A percentile compares a stretch with the other conserved stretches of the same genome.
Evolutionary conservation across 331 rosid genomes (phyloP).

Genomic region (Quercus lobata): DNA sequence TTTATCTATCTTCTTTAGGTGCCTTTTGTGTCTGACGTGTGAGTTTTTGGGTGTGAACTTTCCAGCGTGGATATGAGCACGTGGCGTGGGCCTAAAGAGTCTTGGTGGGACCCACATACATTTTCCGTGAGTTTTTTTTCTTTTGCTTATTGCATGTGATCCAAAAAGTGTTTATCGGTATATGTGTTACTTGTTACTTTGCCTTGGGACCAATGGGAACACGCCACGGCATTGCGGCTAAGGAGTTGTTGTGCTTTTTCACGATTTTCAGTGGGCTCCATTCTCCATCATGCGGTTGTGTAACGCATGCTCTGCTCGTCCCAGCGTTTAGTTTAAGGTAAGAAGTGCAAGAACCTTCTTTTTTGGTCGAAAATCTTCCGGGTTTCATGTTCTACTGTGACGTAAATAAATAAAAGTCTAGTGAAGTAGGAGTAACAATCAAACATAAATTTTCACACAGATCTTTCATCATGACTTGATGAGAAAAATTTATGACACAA

Average conservation of each 20-base stretch:
- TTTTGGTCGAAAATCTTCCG: too few species aligned
- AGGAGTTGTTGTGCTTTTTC: background rate
- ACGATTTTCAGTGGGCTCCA: too few species aligned
- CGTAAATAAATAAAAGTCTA: too few species aligned
- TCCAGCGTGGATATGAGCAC: constrained; percentile 64
- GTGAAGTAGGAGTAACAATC: too few species aligned
- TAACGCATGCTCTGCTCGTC: too few species aligned
- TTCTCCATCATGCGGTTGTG: too few species aligned
- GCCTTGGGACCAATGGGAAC: constrained; percentile 31
- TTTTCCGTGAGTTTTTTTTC: constrained; percentile 29
- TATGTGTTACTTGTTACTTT: constrained; percentile 31
- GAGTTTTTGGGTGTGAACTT: constrained; percentile 40
- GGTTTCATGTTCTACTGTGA: too few species aligned
- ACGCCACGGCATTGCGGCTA: constrained; percentile 3
- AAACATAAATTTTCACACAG: too few species aligned
- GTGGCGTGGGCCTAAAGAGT: constrained; percentile 18
- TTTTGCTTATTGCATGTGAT: constrained; percentile 21
- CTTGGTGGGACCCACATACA: constrained; percentile 43
- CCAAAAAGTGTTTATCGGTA: background rate
- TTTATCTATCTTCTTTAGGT: constrained; percentile 13
- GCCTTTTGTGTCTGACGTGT: constrained; percentile 52
- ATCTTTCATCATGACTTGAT: too few species aligned
- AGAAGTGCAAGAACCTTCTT: too few species aligned
- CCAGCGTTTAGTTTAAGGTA: too few species aligned
- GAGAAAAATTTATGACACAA: too few species aligned